A percentile compares a stretch with the other conserved stretches of the same genome.
phyloP scores from a whole-genome alignment of 345 rosid genomes.

The Limnanthes douglasii region DNA sequence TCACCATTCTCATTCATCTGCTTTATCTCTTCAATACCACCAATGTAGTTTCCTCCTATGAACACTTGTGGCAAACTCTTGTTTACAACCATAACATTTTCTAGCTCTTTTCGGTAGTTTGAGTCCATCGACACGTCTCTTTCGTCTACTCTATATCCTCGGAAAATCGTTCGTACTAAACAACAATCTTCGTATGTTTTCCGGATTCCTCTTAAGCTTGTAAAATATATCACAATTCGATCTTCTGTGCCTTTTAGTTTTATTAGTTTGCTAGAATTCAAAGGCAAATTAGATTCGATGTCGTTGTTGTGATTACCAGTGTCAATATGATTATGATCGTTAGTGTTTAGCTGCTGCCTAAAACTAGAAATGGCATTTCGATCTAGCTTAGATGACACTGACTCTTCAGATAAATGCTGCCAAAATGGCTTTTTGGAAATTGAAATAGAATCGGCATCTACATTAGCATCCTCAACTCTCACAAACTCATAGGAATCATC shows the following conservation, averaged over 20 bases:
- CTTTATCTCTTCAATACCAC: conserved; percentile 70
- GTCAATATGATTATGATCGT: too few species aligned
- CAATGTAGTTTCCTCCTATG: conserved; percentile 42
- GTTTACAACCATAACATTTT: conserved; percentile 16
- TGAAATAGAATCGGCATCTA: conserved; percentile 16
- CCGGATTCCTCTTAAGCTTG: conserved; percentile 67
- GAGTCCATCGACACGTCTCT: conserved; percentile 88
- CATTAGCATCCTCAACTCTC: conserved; percentile 9
- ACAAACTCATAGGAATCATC: conserved; percentile 13
- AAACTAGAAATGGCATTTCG: conserved; percentile 47
- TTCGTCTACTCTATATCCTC: conserved; percentile 52
- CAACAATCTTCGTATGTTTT: conserved; percentile 84
- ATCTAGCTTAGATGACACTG: conserved; percentile 47
- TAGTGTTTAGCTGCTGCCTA: too few species aligned
- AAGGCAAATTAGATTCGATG: neutral
- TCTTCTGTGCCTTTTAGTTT: conserved; percentile 14
- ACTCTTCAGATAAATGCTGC: conserved; percentile 69
- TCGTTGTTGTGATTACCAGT: conserved; percentile 8
- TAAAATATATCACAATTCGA: conserved; percentile 48
- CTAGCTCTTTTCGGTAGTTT: conserved; percentile 49
- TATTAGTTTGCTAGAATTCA: neutral
- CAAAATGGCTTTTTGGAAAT: conserved; percentile 36
- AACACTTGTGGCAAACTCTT: conserved; percentile 60
- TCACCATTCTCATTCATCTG: conserved; percentile 57
- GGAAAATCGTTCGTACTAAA: conserved; percentile 44